These are phyloP conservation scores for Musa acuminata DNA, from an alignment of 176 grass and related monocot genomes.

Conservation along the genomic window DNA sequence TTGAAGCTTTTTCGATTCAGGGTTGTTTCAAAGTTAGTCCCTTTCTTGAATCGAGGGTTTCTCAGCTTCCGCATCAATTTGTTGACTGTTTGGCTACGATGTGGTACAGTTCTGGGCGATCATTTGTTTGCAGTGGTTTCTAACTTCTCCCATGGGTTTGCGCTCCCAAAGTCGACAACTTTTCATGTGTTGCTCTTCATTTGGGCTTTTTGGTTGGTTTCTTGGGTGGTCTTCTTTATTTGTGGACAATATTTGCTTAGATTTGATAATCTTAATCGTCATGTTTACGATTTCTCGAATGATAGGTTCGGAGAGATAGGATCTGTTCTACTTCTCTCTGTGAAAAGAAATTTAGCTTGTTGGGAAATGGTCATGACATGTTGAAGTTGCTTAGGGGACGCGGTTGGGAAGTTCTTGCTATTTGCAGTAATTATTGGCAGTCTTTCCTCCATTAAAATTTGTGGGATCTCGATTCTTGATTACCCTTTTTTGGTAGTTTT, in stretches of 20 bases:
- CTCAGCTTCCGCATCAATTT: background rate
- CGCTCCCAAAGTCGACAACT: conserved; percentile 12
- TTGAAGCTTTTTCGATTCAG: background rate
- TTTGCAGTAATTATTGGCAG: background rate
- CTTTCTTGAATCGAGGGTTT: background rate
- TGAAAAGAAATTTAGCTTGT: background rate
- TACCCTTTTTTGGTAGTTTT: background rate
- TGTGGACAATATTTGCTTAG: background rate
- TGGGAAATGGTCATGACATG: background rate
- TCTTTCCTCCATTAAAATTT: background rate
- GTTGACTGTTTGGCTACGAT: background rate
- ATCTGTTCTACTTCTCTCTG: background rate
- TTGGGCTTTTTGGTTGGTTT: background rate
- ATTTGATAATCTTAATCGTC: background rate
- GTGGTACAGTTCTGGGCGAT: background rate
- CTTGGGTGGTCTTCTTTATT: background rate
- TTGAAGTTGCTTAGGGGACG: background rate
- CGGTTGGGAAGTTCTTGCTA: background rate
- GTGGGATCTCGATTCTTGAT: background rate
- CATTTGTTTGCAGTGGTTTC: background rate
- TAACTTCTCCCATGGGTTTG: background rate
- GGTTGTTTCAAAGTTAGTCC: conserved; percentile 12
- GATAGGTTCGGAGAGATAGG: no score
- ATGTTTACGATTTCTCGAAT: background rate
- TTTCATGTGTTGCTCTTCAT: background rate